These are phyloP conservation scores for Rhinocladiella similis DNA, from an alignment of 2,329 filamentous ascomycete species.

Conservation along the genomic window DNA sequence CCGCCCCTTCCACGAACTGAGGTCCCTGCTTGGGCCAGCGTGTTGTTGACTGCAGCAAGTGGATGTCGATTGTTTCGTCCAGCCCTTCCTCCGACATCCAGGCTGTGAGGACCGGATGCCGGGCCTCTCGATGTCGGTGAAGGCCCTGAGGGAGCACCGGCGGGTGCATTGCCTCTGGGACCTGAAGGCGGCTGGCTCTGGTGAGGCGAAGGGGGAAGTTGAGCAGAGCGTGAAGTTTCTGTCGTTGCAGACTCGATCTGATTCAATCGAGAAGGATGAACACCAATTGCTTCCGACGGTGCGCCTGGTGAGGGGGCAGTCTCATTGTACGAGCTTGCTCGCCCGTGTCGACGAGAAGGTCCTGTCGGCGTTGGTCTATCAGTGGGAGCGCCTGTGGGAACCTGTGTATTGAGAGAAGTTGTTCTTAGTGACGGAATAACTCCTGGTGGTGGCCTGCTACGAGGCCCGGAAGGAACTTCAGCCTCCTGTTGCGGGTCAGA, in stretches of 20 bases:
- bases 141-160: constrained; percentile 37
- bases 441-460: constrained; percentile 35
- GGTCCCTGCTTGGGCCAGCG: constrained; percentile 46
- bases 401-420: constrained; percentile 21
- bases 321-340: constrained; percentile 36
- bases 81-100: constrained; percentile 37
- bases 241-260: constrained; percentile 35
- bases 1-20: constrained; percentile 40
- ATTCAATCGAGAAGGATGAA: constrained; percentile 57
- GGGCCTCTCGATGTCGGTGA: constrained; percentile 38
- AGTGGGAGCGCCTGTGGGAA: constrained; percentile 23
- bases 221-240: constrained; percentile 17
- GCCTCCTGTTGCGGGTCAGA: constrained; percentile 39
- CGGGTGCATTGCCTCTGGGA: constrained; percentile 38
- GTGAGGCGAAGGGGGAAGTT: constrained; percentile 27
- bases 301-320: constrained; percentile 33
- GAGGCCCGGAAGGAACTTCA: constrained; percentile 58
- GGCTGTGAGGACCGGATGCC: constrained; percentile 38
- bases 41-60: constrained; percentile 47
- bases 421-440: constrained; percentile 21
- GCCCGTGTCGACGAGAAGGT: constrained; percentile 40
- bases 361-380: constrained; percentile 48
- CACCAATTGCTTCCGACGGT: constrained; percentile 44
- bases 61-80: constrained; percentile 45
- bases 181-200: constrained; percentile 39